phyloP scores from a whole-genome alignment of 805 yeast genomes.

The Tetrapisispora taiwanensis region DNA sequence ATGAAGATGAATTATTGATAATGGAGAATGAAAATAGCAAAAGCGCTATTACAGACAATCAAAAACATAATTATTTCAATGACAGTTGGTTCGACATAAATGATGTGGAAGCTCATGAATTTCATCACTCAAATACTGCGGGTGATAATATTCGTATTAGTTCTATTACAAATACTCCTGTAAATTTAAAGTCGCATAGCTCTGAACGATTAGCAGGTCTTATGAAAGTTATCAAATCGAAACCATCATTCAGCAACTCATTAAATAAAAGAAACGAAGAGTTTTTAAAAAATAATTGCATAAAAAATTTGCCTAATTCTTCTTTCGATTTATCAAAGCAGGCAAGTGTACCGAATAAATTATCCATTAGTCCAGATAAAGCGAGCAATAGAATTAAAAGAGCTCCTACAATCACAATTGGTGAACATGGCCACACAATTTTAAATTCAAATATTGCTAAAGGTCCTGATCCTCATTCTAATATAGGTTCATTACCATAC shows the following conservation, averaged over 20 bases:
- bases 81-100: slow-evolving; percentile 4
- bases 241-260: background rate
- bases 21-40: background rate
- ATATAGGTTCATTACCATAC: slow-evolving; percentile 85
- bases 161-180: background rate
- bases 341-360: background rate
- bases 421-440: background rate
- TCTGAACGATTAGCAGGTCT: background rate
- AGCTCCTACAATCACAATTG: background rate
- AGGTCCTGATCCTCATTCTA: slow-evolving; percentile 41
- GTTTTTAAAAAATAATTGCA: background rate
- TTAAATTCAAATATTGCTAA: background rate
- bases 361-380: background rate
- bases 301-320: slow-evolving; percentile 14
- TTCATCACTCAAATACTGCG: background rate
- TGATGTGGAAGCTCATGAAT: background rate
- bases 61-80: slow-evolving; percentile 7
- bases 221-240: background rate
- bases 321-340: slow-evolving; percentile 25
- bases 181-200: background rate
- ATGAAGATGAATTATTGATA: slow-evolving; percentile 3
- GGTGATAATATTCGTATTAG: background rate
- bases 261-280: background rate
- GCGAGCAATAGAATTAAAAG: background rate
- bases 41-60: background rate